Conservation (phyloP, 1,284 basidiomycete species). For the Anthracocystis walkeri region DNA sequence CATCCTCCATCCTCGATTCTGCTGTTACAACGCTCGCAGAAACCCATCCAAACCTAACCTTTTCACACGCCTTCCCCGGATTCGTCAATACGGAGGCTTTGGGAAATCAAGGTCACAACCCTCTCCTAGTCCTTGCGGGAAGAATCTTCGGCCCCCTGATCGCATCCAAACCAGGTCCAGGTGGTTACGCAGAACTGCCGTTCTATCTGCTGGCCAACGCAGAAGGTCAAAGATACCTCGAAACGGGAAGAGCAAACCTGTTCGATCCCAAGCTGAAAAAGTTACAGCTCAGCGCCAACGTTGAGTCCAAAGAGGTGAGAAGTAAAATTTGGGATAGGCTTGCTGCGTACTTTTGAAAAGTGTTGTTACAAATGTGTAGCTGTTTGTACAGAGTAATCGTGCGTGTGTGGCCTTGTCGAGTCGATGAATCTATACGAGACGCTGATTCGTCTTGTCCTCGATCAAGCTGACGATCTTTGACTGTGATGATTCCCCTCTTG, state of each 20-base stretch:
- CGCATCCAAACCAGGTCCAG: constrained; percentile 33
- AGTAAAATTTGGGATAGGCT: constrained; percentile 34
- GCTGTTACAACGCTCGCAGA: constrained; percentile 35
- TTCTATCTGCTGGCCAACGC: constrained; percentile 54
- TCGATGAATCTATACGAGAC: constrained; percentile 10
- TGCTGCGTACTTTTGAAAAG: constrained; percentile 31
- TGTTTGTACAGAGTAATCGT: background rate
- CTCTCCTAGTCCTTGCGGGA: constrained; percentile 53
- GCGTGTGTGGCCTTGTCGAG: background rate
- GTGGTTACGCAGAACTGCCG: constrained; percentile 56
- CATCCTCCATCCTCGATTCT: constrained; percentile 53
- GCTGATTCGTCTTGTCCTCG: constrained; percentile 18
- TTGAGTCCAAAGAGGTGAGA: constrained; percentile 18
- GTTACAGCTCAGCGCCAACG: constrained; percentile 30
- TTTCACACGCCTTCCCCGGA: constrained; percentile 63
- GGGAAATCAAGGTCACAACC: constrained; percentile 64
- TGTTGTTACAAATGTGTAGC: background rate
- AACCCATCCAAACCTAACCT: constrained; percentile 49
- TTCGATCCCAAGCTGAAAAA: constrained; percentile 38
- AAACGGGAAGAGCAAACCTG: constrained; percentile 46
- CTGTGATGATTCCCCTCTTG: background rate
- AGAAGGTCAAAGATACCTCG: constrained; percentile 45
- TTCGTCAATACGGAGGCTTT: constrained; percentile 61
- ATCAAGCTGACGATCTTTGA: constrained; percentile 16
- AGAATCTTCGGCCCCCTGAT: constrained; percentile 45